A percentile compares a stretch with the other conserved stretches of the same genome.
Evolutionary conservation across 1,284 basidiomycete species (phyloP).

Genomic region (Leccinum angustisporum): DNA sequence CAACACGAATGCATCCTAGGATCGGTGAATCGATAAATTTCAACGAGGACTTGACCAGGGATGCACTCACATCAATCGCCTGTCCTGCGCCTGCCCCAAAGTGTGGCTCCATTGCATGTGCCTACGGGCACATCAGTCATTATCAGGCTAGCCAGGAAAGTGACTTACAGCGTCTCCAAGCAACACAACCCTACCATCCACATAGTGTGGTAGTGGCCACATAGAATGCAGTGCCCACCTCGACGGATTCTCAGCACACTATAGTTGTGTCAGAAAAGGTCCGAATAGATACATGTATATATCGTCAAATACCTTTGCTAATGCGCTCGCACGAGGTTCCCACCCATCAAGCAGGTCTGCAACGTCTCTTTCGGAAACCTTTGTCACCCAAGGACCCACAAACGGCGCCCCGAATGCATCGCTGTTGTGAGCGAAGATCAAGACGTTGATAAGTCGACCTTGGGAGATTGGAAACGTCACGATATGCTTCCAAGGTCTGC

Average conservation of each 20-base stretch:
- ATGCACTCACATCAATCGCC: constrained; percentile 31
- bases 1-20: constrained; percentile 38
- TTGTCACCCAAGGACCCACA: constrained; percentile 37
- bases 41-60: constrained; percentile 20
- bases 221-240: constrained; percentile 35
- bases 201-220: constrained; percentile 33
- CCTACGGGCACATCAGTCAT: constrained; percentile 16
- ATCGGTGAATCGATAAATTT: background rate
- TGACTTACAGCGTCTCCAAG: constrained; percentile 38
- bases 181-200: constrained; percentile 30
- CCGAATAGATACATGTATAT: background rate
- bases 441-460: constrained; percentile 40
- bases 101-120: constrained; percentile 36
- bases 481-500: background rate
- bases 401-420: constrained; percentile 38
- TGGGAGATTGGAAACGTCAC: background rate
- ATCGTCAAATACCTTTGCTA: constrained; percentile 37
- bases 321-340: constrained; percentile 42
- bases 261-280: background rate
- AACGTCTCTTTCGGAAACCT: constrained; percentile 34
- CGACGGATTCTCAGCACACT: constrained; percentile 22
- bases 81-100: constrained; percentile 35
- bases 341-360: constrained; percentile 36
- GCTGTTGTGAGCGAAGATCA: constrained; percentile 35
- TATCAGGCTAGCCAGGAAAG: background rate